Conservation (phyloP, 306 rosid species). For the Lupinus albus region DNA sequence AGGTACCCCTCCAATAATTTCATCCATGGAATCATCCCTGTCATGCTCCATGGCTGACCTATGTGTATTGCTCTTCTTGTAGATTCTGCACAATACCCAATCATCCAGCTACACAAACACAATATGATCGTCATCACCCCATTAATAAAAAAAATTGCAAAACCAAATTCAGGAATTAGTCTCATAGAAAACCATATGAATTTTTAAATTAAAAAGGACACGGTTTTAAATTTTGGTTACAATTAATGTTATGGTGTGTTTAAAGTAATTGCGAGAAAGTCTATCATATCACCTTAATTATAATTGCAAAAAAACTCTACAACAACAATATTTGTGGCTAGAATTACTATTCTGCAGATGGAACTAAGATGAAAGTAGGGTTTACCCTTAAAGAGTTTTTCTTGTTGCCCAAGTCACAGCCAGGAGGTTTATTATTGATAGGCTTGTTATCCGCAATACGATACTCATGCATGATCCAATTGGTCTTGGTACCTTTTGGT, state of each 20-base stretch:
- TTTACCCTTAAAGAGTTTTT: slow-evolving; percentile 75
- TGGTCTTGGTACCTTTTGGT: slow-evolving; percentile 69
- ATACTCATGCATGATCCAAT: slow-evolving; percentile 89
- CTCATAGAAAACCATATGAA: no score
- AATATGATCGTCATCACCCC: background rate
- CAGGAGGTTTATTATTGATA: slow-evolving; percentile 57
- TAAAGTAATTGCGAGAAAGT: no score
- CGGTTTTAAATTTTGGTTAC: no score
- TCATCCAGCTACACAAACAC: slow-evolving; percentile 61
- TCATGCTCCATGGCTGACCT: slow-evolving; percentile 52
- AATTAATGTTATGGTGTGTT: no score
- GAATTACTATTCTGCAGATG: no score
- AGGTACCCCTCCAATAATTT: slow-evolving; percentile 46
- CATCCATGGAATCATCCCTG: slow-evolving; percentile 54
- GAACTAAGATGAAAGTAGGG: background rate
- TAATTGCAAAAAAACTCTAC: no score
- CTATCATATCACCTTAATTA: no score
- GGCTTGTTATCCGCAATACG: slow-evolving; percentile 60
- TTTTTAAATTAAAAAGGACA: no score
- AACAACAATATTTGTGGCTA: no score
- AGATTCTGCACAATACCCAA: slow-evolving; percentile 82
- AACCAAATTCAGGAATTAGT: background rate
- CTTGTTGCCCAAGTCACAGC: slow-evolving; percentile 60
- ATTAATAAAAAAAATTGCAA: background rate
- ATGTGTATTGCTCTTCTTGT: slow-evolving; percentile 65